A percentile compares a stretch with the other conserved stretches of the same genome.
Evolutionary conservation across 2,329 filamentous ascomycete genomes (phyloP).

Genomic region (Tothia fuscella): DNA sequence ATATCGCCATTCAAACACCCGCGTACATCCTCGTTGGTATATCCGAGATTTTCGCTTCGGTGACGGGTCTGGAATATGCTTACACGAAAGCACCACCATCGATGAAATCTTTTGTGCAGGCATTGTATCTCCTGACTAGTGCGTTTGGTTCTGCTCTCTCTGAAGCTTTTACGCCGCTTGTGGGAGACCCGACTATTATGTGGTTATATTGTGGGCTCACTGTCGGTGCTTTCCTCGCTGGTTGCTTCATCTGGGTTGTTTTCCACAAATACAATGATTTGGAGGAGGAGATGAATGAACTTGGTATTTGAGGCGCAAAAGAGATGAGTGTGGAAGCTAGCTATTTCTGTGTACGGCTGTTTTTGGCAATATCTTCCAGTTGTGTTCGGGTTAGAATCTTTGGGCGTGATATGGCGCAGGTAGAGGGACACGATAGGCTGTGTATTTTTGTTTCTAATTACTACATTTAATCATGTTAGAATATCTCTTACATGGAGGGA

Average conservation of each 20-base stretch:
- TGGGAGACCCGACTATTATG: background rate
- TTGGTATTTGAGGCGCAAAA: too few relatives aligned
- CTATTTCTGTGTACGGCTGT: too few relatives aligned
- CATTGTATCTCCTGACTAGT: slow-evolving; percentile 29
- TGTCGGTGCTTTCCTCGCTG: background rate
- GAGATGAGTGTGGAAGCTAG: too few relatives aligned
- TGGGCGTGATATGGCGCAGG: too few relatives aligned
- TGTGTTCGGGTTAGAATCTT: too few relatives aligned
- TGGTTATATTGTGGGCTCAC: background rate
- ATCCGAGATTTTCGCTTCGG: slow-evolving; percentile 3
- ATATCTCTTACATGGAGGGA: too few relatives aligned
- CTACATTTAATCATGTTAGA: too few relatives aligned
- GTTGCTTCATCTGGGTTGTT: background rate
- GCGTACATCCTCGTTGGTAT: slow-evolving; percentile 26
- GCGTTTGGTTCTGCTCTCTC: slow-evolving; percentile 28
- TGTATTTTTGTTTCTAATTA: too few relatives aligned
- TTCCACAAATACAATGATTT: background rate
- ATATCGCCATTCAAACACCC: slow-evolving; percentile 32
- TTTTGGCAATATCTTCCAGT: too few relatives aligned
- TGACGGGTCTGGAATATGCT: slow-evolving; percentile 32
- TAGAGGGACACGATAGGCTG: too few relatives aligned
- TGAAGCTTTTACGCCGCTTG: background rate
- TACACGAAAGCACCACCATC: slow-evolving; percentile 30
- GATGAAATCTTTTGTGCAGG: slow-evolving; percentile 32
- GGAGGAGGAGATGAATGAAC: background rate